Evolutionary conservation across 2,329 filamentous ascomycete species (phyloP).

Genomic region (Neodidymelliopsis sp.): DNA sequence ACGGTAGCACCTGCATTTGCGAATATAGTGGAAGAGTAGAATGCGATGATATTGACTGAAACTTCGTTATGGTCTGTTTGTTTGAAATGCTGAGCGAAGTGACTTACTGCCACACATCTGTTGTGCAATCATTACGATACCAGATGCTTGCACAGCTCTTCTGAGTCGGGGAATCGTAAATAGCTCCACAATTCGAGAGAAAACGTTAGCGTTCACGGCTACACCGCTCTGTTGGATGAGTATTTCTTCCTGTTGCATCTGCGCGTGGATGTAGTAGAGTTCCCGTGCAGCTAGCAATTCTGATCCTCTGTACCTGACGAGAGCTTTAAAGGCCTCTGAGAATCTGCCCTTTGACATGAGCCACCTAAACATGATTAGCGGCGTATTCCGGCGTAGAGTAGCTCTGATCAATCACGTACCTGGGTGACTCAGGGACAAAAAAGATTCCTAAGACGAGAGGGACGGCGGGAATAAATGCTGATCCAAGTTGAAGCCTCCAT

Average conservation of each 20-base stretch:
- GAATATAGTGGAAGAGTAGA: constrained; percentile 61
- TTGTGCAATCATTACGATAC: constrained; percentile 77
- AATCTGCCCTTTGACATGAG: constrained; percentile 51
- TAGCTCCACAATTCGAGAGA: constrained; percentile 59
- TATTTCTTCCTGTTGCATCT: constrained; percentile 46
- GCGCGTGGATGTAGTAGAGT: constrained; percentile 52
- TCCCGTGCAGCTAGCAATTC: constrained; percentile 54
- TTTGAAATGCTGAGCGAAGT: background rate
- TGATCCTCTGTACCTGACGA: too few species aligned
- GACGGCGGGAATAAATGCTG: constrained; percentile 49
- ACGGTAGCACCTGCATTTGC: constrained; percentile 54
- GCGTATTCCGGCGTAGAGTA: too few species aligned
- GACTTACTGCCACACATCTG: constrained; percentile 61
- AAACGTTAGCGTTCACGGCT: constrained; percentile 48
- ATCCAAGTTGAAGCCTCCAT: constrained; percentile 51
- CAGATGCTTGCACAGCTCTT: constrained; percentile 77
- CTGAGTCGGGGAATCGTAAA: constrained; percentile 74
- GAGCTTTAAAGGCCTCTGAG: constrained; percentile 48
- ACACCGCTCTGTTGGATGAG: constrained; percentile 44
- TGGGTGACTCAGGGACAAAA: constrained; percentile 52
- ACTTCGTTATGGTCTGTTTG: too few species aligned
- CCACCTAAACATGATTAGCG: constrained; percentile 27
- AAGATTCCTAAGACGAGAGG: constrained; percentile 50
- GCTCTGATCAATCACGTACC: too few species aligned
- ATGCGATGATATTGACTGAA: constrained; percentile 56